A percentile compares a stretch with the other conserved stretches of the same genome.
Conservation (phyloP, 2,329 filamentous ascomycete genomes). For the Paraphaeosphaeria minitans region DNA sequence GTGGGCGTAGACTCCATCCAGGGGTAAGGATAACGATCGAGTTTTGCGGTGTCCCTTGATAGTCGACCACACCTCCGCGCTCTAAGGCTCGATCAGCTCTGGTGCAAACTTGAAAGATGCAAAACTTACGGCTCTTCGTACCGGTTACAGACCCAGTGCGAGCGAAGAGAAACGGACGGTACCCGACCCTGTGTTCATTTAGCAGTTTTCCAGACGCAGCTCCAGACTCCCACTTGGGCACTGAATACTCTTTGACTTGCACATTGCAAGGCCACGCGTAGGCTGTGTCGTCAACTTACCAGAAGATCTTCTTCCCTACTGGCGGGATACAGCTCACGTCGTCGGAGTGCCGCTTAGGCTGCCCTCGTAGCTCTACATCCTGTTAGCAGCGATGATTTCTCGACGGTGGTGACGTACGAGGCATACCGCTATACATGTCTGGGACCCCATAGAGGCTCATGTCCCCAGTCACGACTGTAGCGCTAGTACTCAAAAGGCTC, state of each 20-base stretch:
- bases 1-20: slow-evolving; percentile 34
- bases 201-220: background rate
- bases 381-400: background rate
- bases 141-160: slow-evolving; percentile 15
- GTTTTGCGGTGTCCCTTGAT: slow-evolving; percentile 20
- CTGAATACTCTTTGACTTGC: background rate
- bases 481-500: slow-evolving; percentile 23
- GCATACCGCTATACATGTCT: background rate
- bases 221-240: background rate
- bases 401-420: background rate
- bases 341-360: slow-evolving; percentile 9
- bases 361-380: background rate
- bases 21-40: slow-evolving; percentile 29
- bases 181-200: slow-evolving; percentile 25
- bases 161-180: slow-evolving; percentile 35
- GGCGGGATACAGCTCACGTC: slow-evolving; percentile 24
- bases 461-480: slow-evolving; percentile 28
- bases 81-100: background rate
- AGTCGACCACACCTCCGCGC: background rate
- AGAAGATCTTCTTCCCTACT: slow-evolving; percentile 31
- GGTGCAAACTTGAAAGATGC: background rate
- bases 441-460: slow-evolving; percentile 10
- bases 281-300: slow-evolving; percentile 16
- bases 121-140: background rate
- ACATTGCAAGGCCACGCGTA: background rate